Evolutionary conservation across 1,284 basidiomycete genomes (phyloP).

Genomic region (Boletus sp.): DNA sequence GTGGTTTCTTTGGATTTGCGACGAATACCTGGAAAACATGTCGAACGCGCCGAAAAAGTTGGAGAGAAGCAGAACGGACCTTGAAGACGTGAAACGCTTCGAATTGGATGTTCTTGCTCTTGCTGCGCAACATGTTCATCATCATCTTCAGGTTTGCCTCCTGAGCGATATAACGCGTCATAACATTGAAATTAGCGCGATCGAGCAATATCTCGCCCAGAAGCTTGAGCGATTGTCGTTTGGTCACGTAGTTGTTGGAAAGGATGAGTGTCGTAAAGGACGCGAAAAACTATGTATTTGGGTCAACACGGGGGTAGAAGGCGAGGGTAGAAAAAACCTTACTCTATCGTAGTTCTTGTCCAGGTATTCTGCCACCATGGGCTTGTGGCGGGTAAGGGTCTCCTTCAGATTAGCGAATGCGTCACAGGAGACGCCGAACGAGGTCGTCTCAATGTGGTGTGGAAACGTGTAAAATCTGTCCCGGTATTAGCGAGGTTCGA

Average conservation of each 20-base stretch:
- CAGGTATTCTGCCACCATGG: slow-evolving; percentile 94
- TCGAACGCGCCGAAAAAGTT: background rate
- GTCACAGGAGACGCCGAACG: slow-evolving; percentile 97
- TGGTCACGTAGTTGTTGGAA: slow-evolving; percentile 98
- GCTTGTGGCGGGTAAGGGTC: slow-evolving; percentile 91
- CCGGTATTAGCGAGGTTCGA: slow-evolving; percentile 7
- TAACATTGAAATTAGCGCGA: slow-evolving; percentile 95
- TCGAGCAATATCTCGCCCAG: slow-evolving; percentile 97
- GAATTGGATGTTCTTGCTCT: slow-evolving; percentile 99
- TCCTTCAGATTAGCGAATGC: slow-evolving; percentile 97
- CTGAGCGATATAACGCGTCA: slow-evolving; percentile 95
- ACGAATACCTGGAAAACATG: slow-evolving; percentile 77
- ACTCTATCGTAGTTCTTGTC: slow-evolving; percentile 96
- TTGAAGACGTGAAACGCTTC: slow-evolving; percentile 99
- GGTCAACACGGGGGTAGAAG: slow-evolving; percentile 1
- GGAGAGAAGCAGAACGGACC: slow-evolving; percentile 42
- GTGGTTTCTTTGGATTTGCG: slow-evolving; percentile 98
- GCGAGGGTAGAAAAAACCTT: slow-evolving; percentile 27
- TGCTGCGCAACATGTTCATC: slow-evolving; percentile 98
- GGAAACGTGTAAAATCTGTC: slow-evolving; percentile 94
- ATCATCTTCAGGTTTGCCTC: slow-evolving; percentile 97
- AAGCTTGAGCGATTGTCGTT: slow-evolving; percentile 96
- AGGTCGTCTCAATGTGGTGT: slow-evolving; percentile 95
- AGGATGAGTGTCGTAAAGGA: slow-evolving; percentile 91
- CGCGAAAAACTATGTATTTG: slow-evolving; percentile 83